Percentiles rank a stretch among this genome's conserved stretches.
Evolutionary conservation across 2,329 filamentous ascomycete genomes (phyloP).

Genomic region (Sphaerulina populicola): DNA sequence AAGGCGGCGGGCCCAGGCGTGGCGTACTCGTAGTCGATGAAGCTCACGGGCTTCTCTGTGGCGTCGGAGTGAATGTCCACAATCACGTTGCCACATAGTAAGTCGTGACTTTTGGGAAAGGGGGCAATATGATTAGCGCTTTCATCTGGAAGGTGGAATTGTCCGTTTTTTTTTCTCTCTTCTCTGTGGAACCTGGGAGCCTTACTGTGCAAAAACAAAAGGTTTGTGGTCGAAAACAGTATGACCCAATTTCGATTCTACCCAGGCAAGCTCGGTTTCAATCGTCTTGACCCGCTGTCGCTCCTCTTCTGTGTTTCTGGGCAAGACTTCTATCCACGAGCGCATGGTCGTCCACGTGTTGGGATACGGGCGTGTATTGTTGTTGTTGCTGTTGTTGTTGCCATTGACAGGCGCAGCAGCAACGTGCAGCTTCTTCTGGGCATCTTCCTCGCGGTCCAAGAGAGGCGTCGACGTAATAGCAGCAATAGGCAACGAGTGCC

Average conservation of each 20-base stretch:
- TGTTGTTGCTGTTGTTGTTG: constrained; percentile 25
- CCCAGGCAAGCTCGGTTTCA: constrained; percentile 67
- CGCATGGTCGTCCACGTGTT: constrained; percentile 94
- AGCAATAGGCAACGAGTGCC: constrained; percentile 63
- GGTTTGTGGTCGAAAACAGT: constrained; percentile 67
- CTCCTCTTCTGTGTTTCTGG: constrained; percentile 61
- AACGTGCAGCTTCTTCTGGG: constrained; percentile 17
- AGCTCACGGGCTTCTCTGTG: constrained; percentile 49
- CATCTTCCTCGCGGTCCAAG: constrained; percentile 18
- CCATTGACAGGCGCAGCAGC: constrained; percentile 17
- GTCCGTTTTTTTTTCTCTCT: background rate
- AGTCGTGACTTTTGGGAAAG: constrained; percentile 54
- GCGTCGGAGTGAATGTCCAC: constrained; percentile 39
- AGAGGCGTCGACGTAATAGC: constrained; percentile 38
- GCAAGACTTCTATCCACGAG: constrained; percentile 86
- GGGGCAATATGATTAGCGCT: background rate
- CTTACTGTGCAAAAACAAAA: constrained; percentile 73
- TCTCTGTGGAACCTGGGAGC: background rate
- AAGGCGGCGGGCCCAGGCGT: constrained; percentile 91
- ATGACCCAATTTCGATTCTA: constrained; percentile 56
- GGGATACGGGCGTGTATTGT: constrained; percentile 59
- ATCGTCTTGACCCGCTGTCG: constrained; percentile 58
- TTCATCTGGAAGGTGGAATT: background rate
- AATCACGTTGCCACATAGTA: constrained; percentile 94
- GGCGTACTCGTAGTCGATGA: constrained; percentile 98